Conservation (phyloP, 2,329 filamentous ascomycete genomes). For the Coniochaeta ligniaria region DNA sequence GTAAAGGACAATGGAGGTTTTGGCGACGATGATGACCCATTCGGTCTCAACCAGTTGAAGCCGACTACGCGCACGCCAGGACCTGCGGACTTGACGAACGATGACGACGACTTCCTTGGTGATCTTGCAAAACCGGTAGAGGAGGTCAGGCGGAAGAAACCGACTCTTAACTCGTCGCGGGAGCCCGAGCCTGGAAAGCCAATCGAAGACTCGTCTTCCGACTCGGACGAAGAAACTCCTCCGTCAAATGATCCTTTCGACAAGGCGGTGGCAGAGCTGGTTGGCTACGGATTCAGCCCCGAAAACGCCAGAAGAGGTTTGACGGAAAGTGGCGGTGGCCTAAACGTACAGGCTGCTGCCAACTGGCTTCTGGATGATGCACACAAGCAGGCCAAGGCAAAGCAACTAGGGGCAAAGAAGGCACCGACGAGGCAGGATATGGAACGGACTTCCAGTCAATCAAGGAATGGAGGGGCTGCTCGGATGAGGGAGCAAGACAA, state of each 20-base stretch:
- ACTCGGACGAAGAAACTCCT: conserved; percentile 32
- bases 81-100: conserved; percentile 2
- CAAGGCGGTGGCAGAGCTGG: conserved; percentile 75
- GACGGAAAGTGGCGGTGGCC: conserved; percentile 68
- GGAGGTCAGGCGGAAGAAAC: conserved; percentile 35
- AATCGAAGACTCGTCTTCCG: conserved; percentile 43
- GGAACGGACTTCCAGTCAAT: conserved; percentile 16
- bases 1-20: conserved; percentile 27
- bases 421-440: conserved; percentile 18
- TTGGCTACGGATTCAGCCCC: conserved; percentile 89
- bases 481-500: conserved; percentile 27
- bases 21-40: conserved; percentile 67
- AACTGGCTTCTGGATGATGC: conserved; percentile 88
- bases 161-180: conserved; percentile 18
- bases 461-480: conserved; percentile 29
- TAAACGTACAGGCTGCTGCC: conserved; percentile 79
- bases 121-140: conserved; percentile 59
- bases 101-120: conserved; percentile 51
- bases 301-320: conserved; percentile 79
- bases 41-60: conserved; percentile 66
- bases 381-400: conserved; percentile 73
- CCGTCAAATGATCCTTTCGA: conserved; percentile 59
- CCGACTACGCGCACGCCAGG: conserved; percentile 20
- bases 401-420: conserved; percentile 50
- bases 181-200: conserved; percentile 47